Evolutionary conservation across 768 basidiomycete genomes (phyloP).

Genomic region (Rhizopogon salebrosus): DNA sequence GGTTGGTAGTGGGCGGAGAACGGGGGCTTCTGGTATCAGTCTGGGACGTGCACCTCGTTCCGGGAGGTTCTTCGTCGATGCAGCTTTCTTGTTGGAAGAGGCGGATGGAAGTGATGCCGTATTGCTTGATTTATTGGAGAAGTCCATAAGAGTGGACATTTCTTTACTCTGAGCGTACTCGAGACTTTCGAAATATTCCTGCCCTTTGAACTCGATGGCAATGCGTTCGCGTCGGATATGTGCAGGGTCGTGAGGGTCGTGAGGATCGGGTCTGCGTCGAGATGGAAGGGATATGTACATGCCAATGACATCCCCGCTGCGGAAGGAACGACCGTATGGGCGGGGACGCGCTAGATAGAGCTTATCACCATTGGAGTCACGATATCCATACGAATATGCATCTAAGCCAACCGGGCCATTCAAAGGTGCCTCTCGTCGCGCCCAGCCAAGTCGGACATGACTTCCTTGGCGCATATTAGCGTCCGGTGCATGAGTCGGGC

Average conservation of each 20-base stretch:
- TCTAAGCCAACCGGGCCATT: conserved; percentile 92
- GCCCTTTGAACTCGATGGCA: conserved; percentile 93
- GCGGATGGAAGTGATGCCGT: conserved; percentile 53
- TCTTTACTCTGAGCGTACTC: conserved; percentile 89
- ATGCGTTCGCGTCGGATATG: conserved; percentile 85
- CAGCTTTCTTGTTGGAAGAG: conserved; percentile 54
- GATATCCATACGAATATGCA: conserved; percentile 86
- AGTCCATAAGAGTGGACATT: conserved; percentile 86
- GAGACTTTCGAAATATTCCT: conserved; percentile 91
- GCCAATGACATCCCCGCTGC: conserved; percentile 84
- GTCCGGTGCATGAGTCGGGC: conserved; percentile 33
- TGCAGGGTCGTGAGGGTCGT: conserved; percentile 75
- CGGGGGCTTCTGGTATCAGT: conserved; percentile 26
- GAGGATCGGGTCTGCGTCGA: conserved; percentile 47
- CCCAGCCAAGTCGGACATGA: conserved; percentile 90
- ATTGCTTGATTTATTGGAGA: conserved; percentile 52
- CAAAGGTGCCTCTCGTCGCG: conserved; percentile 84
- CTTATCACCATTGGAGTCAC: conserved; percentile 92
- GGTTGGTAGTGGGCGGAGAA: conserved; percentile 62
- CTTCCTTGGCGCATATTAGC: conserved; percentile 56
- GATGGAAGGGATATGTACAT: conserved; percentile 89
- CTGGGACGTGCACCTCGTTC: conserved; percentile 43
- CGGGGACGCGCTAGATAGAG: conserved; percentile 78
- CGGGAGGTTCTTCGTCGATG: conserved; percentile 63
- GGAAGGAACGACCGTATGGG: conserved; percentile 70